Evolutionary conservation across 371 early-diverging fungal species (phyloP).

Genomic region (Batkoa obscura): DNA sequence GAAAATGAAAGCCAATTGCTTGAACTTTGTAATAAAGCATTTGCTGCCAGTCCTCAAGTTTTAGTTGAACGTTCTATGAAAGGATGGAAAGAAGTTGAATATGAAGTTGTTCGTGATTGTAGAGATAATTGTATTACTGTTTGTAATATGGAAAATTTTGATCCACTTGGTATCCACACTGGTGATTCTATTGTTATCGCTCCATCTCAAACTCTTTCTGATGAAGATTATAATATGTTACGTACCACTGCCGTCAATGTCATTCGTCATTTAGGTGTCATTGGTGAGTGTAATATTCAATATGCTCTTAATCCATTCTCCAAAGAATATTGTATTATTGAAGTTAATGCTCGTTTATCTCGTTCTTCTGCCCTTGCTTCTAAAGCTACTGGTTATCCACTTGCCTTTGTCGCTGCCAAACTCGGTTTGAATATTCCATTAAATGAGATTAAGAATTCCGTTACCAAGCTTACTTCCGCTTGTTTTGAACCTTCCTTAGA

Average conservation of each 20-base stretch:
- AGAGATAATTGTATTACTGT: conserved; percentile 91
- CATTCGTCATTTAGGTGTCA: conserved; percentile 85
- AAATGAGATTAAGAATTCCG: conserved; percentile 69
- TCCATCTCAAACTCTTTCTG: conserved; percentile 80
- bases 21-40: conserved; percentile 51
- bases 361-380: conserved; percentile 74
- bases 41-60: conserved; percentile 67
- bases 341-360: conserved; percentile 87
- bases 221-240: conserved; percentile 87
- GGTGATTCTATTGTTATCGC: conserved; percentile 94
- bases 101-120: conserved; percentile 92
- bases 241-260: conserved; percentile 86
- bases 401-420: conserved; percentile 91
- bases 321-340: conserved; percentile 78
- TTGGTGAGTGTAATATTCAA: conserved; percentile 93
- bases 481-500: conserved; percentile 91
- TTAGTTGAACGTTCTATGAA: conserved; percentile 87
- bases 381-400: conserved; percentile 90
- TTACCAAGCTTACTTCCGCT: conserved; percentile 79
- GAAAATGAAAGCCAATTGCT: conserved; percentile 47
- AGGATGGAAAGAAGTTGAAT: conserved; percentile 96
- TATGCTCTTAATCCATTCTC: conserved; percentile 79
- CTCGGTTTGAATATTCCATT: conserved; percentile 68
- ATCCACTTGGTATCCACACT: conserved; percentile 87
- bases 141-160: conserved; percentile 98